Percentiles rank a stretch among this genome's conserved stretches.
Conservation (phyloP, 192 early-diverging fungal species). For the Helicostylum pulchrum region DNA sequence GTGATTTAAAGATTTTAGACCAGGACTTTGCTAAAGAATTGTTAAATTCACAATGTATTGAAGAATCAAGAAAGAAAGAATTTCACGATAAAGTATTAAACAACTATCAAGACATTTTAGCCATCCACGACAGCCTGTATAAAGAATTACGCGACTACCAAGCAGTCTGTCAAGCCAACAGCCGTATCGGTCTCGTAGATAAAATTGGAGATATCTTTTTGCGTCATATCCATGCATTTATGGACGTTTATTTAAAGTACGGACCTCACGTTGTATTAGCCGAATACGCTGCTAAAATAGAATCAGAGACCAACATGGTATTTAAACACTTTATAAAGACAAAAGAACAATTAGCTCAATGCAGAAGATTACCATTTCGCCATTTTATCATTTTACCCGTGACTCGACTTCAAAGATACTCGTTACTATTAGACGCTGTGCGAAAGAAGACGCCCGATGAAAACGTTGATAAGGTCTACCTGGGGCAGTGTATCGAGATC, state of each 20-base stretch:
- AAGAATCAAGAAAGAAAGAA: background rate
- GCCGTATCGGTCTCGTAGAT: conserved; percentile 71
- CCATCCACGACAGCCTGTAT: conserved; percentile 52
- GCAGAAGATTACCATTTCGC: conserved; percentile 26
- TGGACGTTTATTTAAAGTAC: conserved; percentile 71
- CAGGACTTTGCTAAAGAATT: conserved; percentile 56
- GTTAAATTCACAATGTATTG: conserved; percentile 31
- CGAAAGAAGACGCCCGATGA: conserved; percentile 77
- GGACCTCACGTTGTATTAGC: conserved; percentile 76
- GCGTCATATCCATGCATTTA: conserved; percentile 58
- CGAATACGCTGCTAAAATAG: conserved; percentile 68
- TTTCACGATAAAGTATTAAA: conserved; percentile 75
- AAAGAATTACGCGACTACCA: conserved; percentile 56
- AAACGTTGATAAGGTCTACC: conserved; percentile 69
- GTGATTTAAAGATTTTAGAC: conserved; percentile 81
- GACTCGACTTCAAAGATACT: conserved; percentile 81
- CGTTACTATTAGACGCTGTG: conserved; percentile 76
- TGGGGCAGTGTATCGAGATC: conserved; percentile 36
- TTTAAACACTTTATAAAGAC: conserved; percentile 76
- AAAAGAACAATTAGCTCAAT: conserved; percentile 26
- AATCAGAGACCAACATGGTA: conserved; percentile 57
- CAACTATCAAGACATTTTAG: conserved; percentile 63
- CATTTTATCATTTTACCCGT: conserved; percentile 73
- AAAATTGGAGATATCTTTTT: conserved; percentile 82
- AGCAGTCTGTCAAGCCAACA: conserved; percentile 44